Evolutionary conservation across 805 yeast species (phyloP), one percentile per base, ranked within the genome.

Genomic region (Suhomyces vadensis): DNA sequence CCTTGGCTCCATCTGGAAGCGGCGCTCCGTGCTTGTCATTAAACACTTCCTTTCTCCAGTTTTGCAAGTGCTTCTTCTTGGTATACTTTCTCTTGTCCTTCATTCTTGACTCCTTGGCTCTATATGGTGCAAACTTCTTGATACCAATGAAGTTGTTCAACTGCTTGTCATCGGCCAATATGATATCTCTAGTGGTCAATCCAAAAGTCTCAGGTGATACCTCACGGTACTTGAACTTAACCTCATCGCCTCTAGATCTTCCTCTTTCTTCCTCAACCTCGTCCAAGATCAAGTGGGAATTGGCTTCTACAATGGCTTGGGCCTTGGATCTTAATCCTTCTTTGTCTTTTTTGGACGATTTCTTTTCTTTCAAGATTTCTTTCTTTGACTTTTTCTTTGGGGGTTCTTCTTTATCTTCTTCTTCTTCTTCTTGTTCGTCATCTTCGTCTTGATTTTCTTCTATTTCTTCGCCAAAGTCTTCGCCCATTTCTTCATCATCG

Each of bases 141-240:
- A 94, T 70, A 17, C 97, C 94, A 46, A 90, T 83, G 57, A 75
- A 90, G 44, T 83, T 85, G 65, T 94, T 94, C 64, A 94, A 74
- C 39, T 85, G 86, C 48, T 77, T 75, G 62, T 94, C 99, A 58
- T 87, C 92, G 10, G 99, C 99, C 46, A 88, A 69, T 42, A 94
- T 72, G 38, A 94, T 94, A 56, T 94, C 99, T 50, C 94, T 76
- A 0, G 94, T 78, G 0, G 87, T 75, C 39, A 94, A 74, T 9
- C 98, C 98, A 67, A 79, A 94, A 7, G 90, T 71, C 57, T 94
- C 98, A 6, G 99, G 97, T 1, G 96, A 90, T 3, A 94, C 98
- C 55, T 90, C 96, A 56, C 97, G 79, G 61, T 94, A 94, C 55
- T 82, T 83, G 75, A 94, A 92, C 43, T 73, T 77, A 31, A 80